phyloP scores from a whole-genome alignment of 805 yeast species.

The Starmerella bombicola region DNA sequence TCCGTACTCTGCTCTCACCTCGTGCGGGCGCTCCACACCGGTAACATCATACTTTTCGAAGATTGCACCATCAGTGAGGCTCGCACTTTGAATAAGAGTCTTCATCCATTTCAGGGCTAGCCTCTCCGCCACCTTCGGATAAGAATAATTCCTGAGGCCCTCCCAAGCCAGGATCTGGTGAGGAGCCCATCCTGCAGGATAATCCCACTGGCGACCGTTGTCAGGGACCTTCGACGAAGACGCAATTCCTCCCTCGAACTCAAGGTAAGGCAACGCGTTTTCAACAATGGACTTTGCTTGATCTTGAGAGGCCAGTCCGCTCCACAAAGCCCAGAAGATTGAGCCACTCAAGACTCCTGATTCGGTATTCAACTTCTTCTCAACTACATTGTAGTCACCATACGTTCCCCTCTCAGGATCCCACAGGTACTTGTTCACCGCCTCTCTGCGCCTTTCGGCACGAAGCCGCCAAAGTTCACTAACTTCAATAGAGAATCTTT shows the following conservation, averaged over 20 bases:
- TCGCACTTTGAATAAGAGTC: slow-evolving; percentile 66
- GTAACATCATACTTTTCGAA: slow-evolving; percentile 93
- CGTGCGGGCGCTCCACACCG: slow-evolving; percentile 68
- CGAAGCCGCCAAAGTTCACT: slow-evolving; percentile 49
- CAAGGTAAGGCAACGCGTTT: slow-evolving; percentile 54
- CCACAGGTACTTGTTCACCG: slow-evolving; percentile 68
- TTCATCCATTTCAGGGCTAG: slow-evolving; percentile 79
- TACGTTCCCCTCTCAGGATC: slow-evolving; percentile 63
- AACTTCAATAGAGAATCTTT: slow-evolving; percentile 35
- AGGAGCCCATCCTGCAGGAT: slow-evolving; percentile 98
- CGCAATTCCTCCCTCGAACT: slow-evolving; percentile 77
- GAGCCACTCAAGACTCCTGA: slow-evolving; percentile 61
- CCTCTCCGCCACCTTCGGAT: slow-evolving; percentile 48
- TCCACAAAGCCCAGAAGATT: slow-evolving; percentile 85
- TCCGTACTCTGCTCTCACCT: slow-evolving; percentile 92
- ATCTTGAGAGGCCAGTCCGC: slow-evolving; percentile 49
- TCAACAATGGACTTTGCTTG: slow-evolving; percentile 57
- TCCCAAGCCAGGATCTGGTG: slow-evolving; percentile 93
- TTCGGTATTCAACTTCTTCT: slow-evolving; percentile 35
- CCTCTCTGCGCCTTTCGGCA: slow-evolving; percentile 42
- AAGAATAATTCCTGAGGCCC: slow-evolving; percentile 67
- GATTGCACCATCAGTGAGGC: slow-evolving; percentile 85
- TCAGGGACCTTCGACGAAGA: slow-evolving; percentile 77
- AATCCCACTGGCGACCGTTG: slow-evolving; percentile 82
- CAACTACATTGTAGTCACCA: slow-evolving; percentile 68